A percentile compares a stretch with the other conserved stretches of the same genome.
These are phyloP conservation scores for Solanum chilense DNA, from an alignment of 257 asterid species.

Conservation along the genomic window DNA sequence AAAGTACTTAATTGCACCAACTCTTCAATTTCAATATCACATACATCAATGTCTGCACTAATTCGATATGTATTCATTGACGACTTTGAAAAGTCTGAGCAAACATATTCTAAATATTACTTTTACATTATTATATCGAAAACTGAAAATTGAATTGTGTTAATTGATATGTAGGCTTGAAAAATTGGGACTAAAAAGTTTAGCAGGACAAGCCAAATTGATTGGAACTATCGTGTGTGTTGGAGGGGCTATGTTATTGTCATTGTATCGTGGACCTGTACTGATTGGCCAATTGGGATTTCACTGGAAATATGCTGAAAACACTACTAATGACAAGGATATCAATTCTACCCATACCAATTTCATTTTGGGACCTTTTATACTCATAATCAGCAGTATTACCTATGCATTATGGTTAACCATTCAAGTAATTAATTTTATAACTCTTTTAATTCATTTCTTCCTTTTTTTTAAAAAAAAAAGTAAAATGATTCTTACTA, in stretches of 20 bases:
- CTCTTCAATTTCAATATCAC: too few relatives aligned
- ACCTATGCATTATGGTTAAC: conserved; percentile 82
- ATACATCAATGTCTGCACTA: too few relatives aligned
- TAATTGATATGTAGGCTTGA: conserved; percentile 32
- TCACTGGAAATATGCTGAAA: conserved; percentile 58
- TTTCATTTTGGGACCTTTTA: conserved; percentile 48
- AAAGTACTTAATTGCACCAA: neutral
- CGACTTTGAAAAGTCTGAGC: neutral
- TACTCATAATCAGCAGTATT: conserved; percentile 56
- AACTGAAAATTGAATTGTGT: neutral
- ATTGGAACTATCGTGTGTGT: neutral
- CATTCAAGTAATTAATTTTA: conserved; percentile 33
- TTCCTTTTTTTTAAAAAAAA: too few relatives aligned
- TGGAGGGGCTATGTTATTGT: conserved; percentile 17
- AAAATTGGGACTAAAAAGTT: conserved; percentile 35
- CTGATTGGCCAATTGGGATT: conserved; percentile 40
- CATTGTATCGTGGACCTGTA: conserved; percentile 54
- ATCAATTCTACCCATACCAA: conserved; percentile 24
- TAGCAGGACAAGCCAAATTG: conserved; percentile 54
- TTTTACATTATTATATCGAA: neutral
- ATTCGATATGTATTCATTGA: neutral
- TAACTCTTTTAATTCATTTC: neutral
- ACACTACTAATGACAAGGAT: neutral
- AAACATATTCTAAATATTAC: neutral
- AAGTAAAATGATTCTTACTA: neutral